Evolutionary conservation across 208 protist genomes (phyloP), one percentile per base, ranked within the genome.

Genomic region (Leishmania aethiopica): DNA sequence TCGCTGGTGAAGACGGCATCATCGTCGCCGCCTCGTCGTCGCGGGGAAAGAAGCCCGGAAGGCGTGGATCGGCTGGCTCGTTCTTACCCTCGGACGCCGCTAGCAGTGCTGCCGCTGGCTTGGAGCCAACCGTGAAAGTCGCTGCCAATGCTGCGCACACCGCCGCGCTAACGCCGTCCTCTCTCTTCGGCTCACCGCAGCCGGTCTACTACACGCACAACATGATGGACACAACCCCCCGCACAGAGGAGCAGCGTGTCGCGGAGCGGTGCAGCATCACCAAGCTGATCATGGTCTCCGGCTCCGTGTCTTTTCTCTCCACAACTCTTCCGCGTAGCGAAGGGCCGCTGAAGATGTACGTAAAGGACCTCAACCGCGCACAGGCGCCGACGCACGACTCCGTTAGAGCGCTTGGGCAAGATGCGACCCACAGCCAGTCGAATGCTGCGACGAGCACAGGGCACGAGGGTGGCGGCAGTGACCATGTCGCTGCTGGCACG

Each of bases 231-330:
- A 64, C 81, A 11, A 60, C 80, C 28, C 83, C 84, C 22, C 78
- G 64, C 3, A 90, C 83, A 28, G 86, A 94, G n/a, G 84, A 89
- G 73, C 90, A 89, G 69, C 80, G 91, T 32, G 77, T 94, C 15
- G 87, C 87, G 17, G 91, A 97, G 82, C 90, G 94, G 22, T 86
- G 88, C 71, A 95, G 89, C 78, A 87, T 96, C n/a, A 95, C 91
- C 13, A 96, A 96, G 83, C 88, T 97, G 15, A 95, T 96, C 69
- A 92, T 97, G 85, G 84, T 95, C 2, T 94, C 94, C 40, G 90
- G 94, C 59, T 93, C 89, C 5, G 83, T 97, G 17, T 87, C 88
- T 0, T 94, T 87, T 40, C 89, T 97, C 49, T 97, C 96, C 85
- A 87, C 84, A 28, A 82, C 86, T 5, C 72, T 93, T 22, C 90